These are phyloP conservation scores for Beauveria asiatica DNA, from an alignment of 2,329 filamentous ascomycete species.

Conservation along the genomic window DNA sequence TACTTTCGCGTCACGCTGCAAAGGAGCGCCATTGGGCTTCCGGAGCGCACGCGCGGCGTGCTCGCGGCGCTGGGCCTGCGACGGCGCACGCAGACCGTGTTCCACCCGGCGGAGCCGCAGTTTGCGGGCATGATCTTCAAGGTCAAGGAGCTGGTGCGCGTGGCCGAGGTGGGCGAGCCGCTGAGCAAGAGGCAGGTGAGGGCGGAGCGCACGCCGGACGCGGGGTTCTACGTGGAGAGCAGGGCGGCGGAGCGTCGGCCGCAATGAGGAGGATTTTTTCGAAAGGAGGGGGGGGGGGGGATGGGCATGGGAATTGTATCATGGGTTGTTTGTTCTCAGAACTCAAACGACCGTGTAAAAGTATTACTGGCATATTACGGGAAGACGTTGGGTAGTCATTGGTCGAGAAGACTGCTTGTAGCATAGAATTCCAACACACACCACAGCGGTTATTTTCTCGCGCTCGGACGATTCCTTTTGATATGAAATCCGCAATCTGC, in stretches of 20 bases:
- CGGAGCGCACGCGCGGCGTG: slow-evolving; percentile 68
- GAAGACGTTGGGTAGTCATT: neutral
- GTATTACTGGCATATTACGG: neutral
- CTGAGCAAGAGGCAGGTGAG: slow-evolving; percentile 62
- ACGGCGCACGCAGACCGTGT: slow-evolving; percentile 78
- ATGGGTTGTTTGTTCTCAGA: neutral
- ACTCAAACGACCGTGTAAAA: neutral
- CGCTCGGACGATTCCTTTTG: neutral
- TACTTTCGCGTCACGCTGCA: slow-evolving; percentile 90
- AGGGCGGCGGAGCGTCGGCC: slow-evolving; percentile 16
- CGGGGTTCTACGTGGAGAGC: slow-evolving; percentile 73
- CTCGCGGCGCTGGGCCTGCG: slow-evolving; percentile 79
- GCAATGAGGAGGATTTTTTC: neutral
- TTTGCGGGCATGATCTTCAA: slow-evolving; percentile 87
- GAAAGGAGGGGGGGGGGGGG: neutral
- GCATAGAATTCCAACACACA: neutral
- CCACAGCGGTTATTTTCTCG: neutral
- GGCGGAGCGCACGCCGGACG: slow-evolving; percentile 62
- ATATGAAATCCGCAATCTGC: neutral
- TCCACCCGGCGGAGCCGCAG: slow-evolving; percentile 73
- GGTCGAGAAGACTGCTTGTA: neutral
- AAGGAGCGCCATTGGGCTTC: slow-evolving; percentile 83
- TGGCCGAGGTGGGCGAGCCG: slow-evolving; percentile 63
- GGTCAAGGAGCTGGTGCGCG: slow-evolving; percentile 84
- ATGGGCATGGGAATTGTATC: neutral